A percentile compares a stretch with the other conserved stretches of the same genome.
Evolutionary conservation across 805 yeast species (phyloP).

Genomic region (Wickerhamomyces sydowiorum): DNA sequence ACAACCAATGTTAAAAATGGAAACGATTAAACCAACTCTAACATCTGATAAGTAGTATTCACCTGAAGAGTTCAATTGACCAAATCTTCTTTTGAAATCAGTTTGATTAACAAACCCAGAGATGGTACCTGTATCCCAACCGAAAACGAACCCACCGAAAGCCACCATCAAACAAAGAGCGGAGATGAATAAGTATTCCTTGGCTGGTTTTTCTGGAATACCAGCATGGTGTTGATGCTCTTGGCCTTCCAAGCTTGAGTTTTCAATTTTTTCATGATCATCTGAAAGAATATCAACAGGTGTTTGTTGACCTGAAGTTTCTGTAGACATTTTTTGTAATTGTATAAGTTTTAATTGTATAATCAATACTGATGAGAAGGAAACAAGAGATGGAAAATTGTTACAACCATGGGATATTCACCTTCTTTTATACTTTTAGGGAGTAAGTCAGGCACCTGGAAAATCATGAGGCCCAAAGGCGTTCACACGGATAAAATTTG

Average conservation of each 20-base stretch:
- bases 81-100: conserved; percentile 54
- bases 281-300: not conserved
- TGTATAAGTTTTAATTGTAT: not conserved
- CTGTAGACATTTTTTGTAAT: not conserved
- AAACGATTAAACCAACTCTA: conserved; percentile 49
- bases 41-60: conserved; percentile 41
- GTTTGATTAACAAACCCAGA: conserved; percentile 60
- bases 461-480: no score
- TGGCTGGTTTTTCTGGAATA: conserved; percentile 27
- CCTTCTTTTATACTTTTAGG: no score
- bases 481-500: no score
- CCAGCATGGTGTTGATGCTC: conserved; percentile 2
- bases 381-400: no score
- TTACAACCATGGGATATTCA: no score
- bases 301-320: not conserved
- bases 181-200: conserved; percentile 25
- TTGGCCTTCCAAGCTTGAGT: not conserved
- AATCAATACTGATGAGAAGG: not conserved
- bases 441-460: no score
- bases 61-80: conserved; percentile 37
- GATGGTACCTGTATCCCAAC: conserved; percentile 80
- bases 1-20: conserved; percentile 63
- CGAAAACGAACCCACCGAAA: conserved; percentile 74
- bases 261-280: not conserved
- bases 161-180: conserved; percentile 42